Conservation (phyloP, 176 grass and related monocot species). For the Oryza brachyantha region DNA sequence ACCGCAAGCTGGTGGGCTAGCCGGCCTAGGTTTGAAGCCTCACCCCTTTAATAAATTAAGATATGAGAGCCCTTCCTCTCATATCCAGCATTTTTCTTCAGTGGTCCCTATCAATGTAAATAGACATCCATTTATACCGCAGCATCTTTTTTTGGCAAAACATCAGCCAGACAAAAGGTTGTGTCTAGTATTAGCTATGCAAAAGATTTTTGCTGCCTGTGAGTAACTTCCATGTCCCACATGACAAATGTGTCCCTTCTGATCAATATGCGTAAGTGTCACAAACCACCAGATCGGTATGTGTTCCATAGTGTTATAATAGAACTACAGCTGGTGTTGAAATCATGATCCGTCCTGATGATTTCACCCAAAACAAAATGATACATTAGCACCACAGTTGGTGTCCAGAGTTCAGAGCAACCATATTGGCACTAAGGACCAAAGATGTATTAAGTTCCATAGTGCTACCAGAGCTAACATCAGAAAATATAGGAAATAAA, state of each 20-base stretch:
- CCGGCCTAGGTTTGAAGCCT: too few relatives aligned
- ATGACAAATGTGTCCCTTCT: not conserved
- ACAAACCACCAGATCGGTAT: not conserved
- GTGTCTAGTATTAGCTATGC: not conserved
- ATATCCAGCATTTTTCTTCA: too few relatives aligned
- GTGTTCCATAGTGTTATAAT: not conserved
- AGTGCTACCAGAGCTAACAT: not conserved
- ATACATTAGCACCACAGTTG: not conserved
- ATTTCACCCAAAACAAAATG: constrained; percentile 1
- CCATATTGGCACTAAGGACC: constrained; percentile 9
- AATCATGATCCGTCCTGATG: not conserved
- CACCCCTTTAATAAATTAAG: too few relatives aligned
- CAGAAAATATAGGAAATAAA: not conserved
- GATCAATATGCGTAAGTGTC: not conserved
- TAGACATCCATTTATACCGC: not conserved
- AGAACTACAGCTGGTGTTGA: not conserved
- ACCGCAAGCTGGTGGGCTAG: too few relatives aligned
- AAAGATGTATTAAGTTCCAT: not conserved
- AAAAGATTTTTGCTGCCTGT: not conserved
- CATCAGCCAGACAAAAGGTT: not conserved
- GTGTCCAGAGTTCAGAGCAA: not conserved
- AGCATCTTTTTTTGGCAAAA: not conserved
- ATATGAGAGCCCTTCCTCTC: too few relatives aligned
- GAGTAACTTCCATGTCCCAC: not conserved
- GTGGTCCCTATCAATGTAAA: not conserved